phyloP scores from a whole-genome alignment of 2,329 filamentous ascomycete species.

The Gremmenia infestans region DNA sequence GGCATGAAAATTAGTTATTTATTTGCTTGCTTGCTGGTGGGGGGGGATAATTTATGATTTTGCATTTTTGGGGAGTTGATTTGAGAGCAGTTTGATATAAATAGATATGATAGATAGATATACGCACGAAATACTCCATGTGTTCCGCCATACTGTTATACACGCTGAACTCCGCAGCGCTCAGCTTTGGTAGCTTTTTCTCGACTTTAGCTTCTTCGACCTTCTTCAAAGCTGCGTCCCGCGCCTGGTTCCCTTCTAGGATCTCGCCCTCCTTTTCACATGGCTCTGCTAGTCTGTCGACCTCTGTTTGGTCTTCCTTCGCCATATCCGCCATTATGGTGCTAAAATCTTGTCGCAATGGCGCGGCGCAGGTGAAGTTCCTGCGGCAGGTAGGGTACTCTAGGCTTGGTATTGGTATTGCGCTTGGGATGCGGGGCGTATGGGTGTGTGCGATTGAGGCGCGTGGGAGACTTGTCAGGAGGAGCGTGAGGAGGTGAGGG shows the following conservation, averaged over 20 bases:
- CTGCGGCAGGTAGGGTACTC: conserved; percentile 14
- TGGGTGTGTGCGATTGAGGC: not conserved
- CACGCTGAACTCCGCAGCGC: conserved; percentile 49
- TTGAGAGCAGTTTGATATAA: not conserved
- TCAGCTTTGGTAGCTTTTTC: conserved; percentile 46
- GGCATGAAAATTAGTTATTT: not conserved
- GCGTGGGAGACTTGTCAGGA: conserved; percentile 4
- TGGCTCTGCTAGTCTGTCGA: conserved; percentile 41
- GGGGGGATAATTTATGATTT: too few relatives aligned
- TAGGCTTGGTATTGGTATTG: conserved; percentile 6
- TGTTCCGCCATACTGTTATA: conserved; percentile 59
- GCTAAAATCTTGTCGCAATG: conserved; percentile 7
- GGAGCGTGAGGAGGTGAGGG: conserved; percentile 2
- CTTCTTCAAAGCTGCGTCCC: conserved; percentile 46
- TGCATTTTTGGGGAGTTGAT: too few relatives aligned
- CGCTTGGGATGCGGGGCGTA: not conserved
- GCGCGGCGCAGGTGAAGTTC: conserved; percentile 14
- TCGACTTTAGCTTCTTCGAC: conserved; percentile 13
- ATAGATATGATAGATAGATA: not conserved
- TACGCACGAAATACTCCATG: conserved; percentile 57
- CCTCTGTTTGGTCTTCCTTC: conserved; percentile 23
- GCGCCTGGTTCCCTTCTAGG: conserved; percentile 33
- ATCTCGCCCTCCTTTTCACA: conserved; percentile 40
- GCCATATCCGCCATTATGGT: conserved; percentile 17
- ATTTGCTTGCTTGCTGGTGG: not conserved